phyloP scores from a whole-genome alignment of 306 rosid species.

The Psophocarpus tetragonolobus region DNA sequence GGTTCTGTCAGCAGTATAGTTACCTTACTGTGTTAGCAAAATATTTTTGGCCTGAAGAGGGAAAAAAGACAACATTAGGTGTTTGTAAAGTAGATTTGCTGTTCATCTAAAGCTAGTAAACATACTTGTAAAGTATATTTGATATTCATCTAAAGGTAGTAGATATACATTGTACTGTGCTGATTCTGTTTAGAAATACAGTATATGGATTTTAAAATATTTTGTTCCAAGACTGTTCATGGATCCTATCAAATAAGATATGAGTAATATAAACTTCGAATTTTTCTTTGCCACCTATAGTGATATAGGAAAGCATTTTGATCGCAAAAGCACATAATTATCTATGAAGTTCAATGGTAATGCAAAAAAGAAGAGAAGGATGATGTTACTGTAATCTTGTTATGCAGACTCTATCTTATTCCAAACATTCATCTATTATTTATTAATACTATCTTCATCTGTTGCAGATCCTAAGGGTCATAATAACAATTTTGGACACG shows the following conservation, averaged over 20 bases:
- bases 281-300: background rate
- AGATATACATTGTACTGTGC: background rate
- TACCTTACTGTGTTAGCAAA: background rate
- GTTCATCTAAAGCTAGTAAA: background rate
- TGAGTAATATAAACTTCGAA: background rate
- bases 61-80: background rate
- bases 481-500: conserved; percentile 83
- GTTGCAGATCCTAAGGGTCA: conserved; percentile 86
- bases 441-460: conserved; percentile 31
- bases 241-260: background rate
- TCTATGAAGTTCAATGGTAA: conserved; percentile 12
- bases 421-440: background rate
- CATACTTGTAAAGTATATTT: background rate
- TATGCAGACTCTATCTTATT: background rate
- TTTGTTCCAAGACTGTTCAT: background rate
- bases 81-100: background rate
- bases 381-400: background rate
- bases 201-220: background rate
- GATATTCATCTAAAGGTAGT: background rate
- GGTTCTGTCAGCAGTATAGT: background rate
- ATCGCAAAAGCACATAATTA: background rate
- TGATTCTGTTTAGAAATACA: background rate
- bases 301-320: background rate
- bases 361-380: background rate
- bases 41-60: background rate